Percentiles rank a stretch among this genome's conserved stretches.
These are phyloP conservation scores for Plenodomus lindquistii DNA, from an alignment of 2,329 filamentous ascomycete species.

Conservation along the genomic window DNA sequence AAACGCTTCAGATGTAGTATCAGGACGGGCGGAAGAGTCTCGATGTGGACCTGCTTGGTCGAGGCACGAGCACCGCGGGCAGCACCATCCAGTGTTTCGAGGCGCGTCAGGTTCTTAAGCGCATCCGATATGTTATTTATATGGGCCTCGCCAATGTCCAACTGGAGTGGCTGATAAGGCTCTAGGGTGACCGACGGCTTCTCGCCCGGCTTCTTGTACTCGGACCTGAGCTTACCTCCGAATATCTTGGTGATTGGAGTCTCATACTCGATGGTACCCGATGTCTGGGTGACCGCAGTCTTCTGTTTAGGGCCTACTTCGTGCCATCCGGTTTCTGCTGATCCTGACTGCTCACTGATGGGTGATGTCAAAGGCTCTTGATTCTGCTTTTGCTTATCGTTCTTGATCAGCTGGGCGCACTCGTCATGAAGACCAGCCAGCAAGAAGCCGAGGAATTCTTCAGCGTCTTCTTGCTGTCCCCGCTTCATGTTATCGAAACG, in stretches of 20 bases:
- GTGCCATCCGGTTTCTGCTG: slow-evolving; percentile 74
- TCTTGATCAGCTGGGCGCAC: slow-evolving; percentile 75
- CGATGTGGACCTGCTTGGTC: slow-evolving; percentile 94
- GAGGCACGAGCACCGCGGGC: slow-evolving; percentile 76
- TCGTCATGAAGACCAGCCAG: slow-evolving; percentile 93
- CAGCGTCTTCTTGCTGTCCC: slow-evolving; percentile 95
- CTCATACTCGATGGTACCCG: slow-evolving; percentile 70
- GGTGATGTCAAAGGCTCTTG: slow-evolving; percentile 46
- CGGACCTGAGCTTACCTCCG: slow-evolving; percentile 85
- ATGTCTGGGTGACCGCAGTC: slow-evolving; percentile 80
- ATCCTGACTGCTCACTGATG: slow-evolving; percentile 49
- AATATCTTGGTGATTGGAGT: slow-evolving; percentile 95
- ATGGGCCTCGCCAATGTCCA: slow-evolving; percentile 87
- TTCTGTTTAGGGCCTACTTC: slow-evolving; percentile 95
- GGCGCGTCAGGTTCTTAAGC: slow-evolving; percentile 77
- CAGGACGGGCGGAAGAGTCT: slow-evolving; percentile 85
- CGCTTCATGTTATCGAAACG: slow-evolving; percentile 94
- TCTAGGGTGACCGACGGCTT: slow-evolving; percentile 92
- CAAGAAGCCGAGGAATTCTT: slow-evolving; percentile 93
- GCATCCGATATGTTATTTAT: slow-evolving; percentile 92
- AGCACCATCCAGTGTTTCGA: slow-evolving; percentile 82
- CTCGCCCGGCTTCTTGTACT: slow-evolving; percentile 81
- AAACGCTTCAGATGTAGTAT: slow-evolving; percentile 97
- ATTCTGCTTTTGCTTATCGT: slow-evolving; percentile 42
- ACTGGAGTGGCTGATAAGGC: slow-evolving; percentile 89